Base-by-base conservation (phyloP, 306 rosid genomes). In the Castanea crenata region DNA sequence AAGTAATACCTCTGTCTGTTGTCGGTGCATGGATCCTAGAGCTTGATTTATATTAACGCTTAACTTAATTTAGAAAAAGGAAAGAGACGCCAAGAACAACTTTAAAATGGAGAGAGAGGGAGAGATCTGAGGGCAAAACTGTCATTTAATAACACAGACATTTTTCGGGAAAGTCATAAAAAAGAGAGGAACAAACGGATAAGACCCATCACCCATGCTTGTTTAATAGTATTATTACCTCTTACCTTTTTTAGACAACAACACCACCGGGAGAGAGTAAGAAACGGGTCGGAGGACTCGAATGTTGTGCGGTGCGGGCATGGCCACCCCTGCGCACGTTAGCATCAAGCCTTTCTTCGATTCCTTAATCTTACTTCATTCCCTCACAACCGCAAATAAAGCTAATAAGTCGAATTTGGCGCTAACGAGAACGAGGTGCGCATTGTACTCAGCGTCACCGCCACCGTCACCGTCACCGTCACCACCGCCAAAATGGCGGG, bases 311-410 rank as follows among this genome's bases (percentile, higher is more conserved):
- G 5, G 78, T 49, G 75, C 78, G 5, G 78, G 77, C 35, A 84
- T 88, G 94, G 90, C 91, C 15, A 59, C 87, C 74, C 52, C 85
- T 13, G 86, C 80, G 88, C 86, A 86, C 54, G 77, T 87, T 81
- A 82, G 89, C 87, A 68, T 46, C 71, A 85, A 69, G 54, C 77
- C 82, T 41, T 41, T 41, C 44, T 81, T 74, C 68, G 19, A 3
- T 27, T 78, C 63, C 56, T 82, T 78, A 5, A 9, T 23, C 35
- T 35, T 59, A 55, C 59, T 32, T 71, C 78, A 41, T 61, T 58
- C 74, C 69, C 70, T 32, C 35, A 19, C 69, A 3, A 41, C 46
- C 46, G 46, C 12, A 8, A 41, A 2, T 8, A 41, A 2, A 41
- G 46, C 12, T 41, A 41, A 41, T 41, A 41, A 41, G 46, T 41